phyloP scores from a whole-genome alignment of 345 rosid genomes.

The Kandelia obovata region DNA sequence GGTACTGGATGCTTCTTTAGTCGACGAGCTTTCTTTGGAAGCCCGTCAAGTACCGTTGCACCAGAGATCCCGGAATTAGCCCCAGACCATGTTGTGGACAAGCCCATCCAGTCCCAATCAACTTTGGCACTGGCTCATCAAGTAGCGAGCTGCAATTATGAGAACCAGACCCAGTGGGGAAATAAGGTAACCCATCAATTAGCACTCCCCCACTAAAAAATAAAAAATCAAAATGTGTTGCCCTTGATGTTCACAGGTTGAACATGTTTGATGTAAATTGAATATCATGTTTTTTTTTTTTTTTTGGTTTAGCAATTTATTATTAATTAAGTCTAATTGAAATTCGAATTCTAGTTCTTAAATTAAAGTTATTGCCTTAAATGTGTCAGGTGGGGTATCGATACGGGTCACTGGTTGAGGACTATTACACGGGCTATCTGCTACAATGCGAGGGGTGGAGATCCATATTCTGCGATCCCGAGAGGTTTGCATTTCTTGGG shows the following conservation, averaged over 20 bases:
- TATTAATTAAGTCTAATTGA: too few relatives aligned
- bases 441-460: slow-evolving; percentile 73
- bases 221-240: too few relatives aligned
- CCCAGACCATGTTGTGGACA: slow-evolving; percentile 21
- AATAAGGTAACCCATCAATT: slow-evolving; percentile 36
- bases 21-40: slow-evolving; percentile 53
- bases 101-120: slow-evolving; percentile 24
- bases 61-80: slow-evolving; percentile 39
- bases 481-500: slow-evolving; percentile 56
- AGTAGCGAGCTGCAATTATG: slow-evolving; percentile 55
- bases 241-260: too few relatives aligned
- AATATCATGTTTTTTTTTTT: too few relatives aligned
- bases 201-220: too few relatives aligned
- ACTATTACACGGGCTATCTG: slow-evolving; percentile 50
- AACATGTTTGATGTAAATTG: too few relatives aligned
- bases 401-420: slow-evolving; percentile 76
- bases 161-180: slow-evolving; percentile 60
- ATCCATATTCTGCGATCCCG: slow-evolving; percentile 51
- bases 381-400: slow-evolving; percentile 49
- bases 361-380: too few relatives aligned
- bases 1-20: slow-evolving; percentile 69
- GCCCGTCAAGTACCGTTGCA: slow-evolving; percentile 22
- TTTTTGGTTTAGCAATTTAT: too few relatives aligned
- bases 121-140: slow-evolving; percentile 40
- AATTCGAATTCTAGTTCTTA: too few relatives aligned